Base-by-base conservation (phyloP, 768 basidiomycete species). In the Neoboletus brunneissimus region DNA sequence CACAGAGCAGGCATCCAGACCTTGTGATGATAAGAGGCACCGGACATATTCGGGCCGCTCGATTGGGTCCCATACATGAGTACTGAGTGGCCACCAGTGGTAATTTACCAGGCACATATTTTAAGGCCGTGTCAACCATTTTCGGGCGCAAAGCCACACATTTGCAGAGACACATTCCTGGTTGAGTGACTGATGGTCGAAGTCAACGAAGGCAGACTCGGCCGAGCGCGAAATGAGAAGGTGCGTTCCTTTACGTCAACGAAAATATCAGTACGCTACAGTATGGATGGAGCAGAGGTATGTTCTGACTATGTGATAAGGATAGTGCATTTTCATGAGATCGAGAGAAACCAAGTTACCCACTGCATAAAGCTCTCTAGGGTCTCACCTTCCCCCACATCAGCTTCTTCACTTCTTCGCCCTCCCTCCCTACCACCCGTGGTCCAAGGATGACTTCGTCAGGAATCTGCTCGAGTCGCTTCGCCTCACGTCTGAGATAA, bases 401-500 rank as follows among this genome's bases (percentile, higher is more conserved):
- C 50, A 77, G 23, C 37, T 52, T 51, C n/a, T 65, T 65, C 15
- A 76, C 53, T 11, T 62, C 68, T 48, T 72, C 70, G 27, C 69
- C 63, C 51, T 76, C 74, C 38, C 53, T 64, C 2, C 75, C 75
- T 22, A 75, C 61, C 15, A 56, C 59, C 13, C 64, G 65, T 34
- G 66, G 64, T 23, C 76, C 76, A 25, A 74, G 57, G 51, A 77
- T 48, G 40, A 20, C 62, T 40, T 73, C 73, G 57, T 86, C 84
- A 2, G 74, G 64, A 25, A 87, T 58, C 23, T 54, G 56, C 55
- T 95, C 88, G 32, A 97, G 75, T 51, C 93, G 71, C 18, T 76
- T 74, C 34, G 89, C 74, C 74, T 96, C 94, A 51, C 83, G 75
- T 46, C 94, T 77, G 18, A 91, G 70, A 63, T 91, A 95, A 37